Evolutionary conservation across 495 filamentous ascomycete genomes (phyloP).

Genomic region (Podospora pseudopauciseta): DNA sequence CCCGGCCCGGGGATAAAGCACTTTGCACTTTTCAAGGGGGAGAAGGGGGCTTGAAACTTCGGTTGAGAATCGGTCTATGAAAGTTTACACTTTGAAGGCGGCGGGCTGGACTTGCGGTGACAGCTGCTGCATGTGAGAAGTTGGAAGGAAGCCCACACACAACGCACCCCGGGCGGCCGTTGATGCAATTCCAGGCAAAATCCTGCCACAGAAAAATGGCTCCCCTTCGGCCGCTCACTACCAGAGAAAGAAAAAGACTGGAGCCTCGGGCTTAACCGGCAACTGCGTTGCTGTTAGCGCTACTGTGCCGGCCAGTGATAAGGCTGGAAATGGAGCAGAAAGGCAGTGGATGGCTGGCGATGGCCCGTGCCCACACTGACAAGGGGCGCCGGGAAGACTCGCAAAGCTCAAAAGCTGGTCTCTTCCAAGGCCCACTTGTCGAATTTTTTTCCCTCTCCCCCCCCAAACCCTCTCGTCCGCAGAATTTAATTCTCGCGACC

Average conservation of each 20-base stretch:
- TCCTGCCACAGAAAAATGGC: not conserved
- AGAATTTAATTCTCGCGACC: conserved; percentile 46
- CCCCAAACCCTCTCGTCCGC: conserved; percentile 32
- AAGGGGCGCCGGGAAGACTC: conserved; percentile 36
- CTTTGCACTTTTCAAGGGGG: not conserved
- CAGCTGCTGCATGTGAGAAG: conserved; percentile 10
- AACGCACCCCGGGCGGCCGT: not conserved
- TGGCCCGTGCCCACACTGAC: conserved; percentile 32
- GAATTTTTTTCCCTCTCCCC: conserved; percentile 35
- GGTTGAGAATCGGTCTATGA: not conserved
- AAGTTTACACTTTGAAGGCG: too few species aligned
- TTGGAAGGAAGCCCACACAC: not conserved
- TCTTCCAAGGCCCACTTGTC: conserved; percentile 24
- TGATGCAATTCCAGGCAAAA: conserved; percentile 7
- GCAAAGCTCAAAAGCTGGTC: conserved; percentile 36
- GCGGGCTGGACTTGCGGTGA: not conserved
- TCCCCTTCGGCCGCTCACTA: conserved; percentile 14
- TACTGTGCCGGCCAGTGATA: conserved; percentile 13
- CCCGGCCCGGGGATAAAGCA: not conserved
- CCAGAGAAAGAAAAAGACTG: conserved; percentile 20
- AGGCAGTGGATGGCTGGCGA: conserved; percentile 19
- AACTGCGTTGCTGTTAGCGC: conserved; percentile 25
- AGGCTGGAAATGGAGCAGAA: conserved; percentile 16
- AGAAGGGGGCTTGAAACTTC: not conserved
- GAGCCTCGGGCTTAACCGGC: conserved; percentile 37